phyloP scores from a whole-genome alignment of 768 basidiomycete species.

The Dioszegia hungarica region DNA sequence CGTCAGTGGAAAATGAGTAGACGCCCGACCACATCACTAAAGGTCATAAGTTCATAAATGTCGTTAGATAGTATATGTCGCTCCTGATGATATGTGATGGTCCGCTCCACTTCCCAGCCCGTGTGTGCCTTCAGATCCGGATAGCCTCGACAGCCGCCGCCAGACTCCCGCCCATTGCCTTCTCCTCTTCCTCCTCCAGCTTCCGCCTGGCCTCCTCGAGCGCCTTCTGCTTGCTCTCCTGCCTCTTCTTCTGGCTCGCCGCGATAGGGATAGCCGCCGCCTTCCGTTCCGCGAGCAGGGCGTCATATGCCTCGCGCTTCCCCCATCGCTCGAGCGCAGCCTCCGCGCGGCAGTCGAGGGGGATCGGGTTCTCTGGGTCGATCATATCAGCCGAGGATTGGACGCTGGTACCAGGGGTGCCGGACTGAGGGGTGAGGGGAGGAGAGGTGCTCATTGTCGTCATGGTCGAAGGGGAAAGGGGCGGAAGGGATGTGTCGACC shows the following conservation, averaged over 20 bases:
- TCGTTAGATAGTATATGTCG: too few species aligned
- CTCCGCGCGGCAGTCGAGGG: conserved; percentile 6
- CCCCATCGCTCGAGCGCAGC: conserved; percentile 16
- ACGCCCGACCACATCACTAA: too few species aligned
- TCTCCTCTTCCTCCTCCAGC: conserved; percentile 2
- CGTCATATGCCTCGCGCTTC: conserved; percentile 15
- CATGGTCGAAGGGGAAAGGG: neutral
- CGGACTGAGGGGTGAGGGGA: neutral
- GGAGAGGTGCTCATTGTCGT: neutral
- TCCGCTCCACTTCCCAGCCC: too few species aligned
- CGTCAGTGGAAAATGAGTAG: too few species aligned
- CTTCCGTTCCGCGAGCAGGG: conserved; percentile 9
- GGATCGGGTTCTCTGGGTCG: conserved; percentile 7
- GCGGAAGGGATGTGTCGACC: neutral
- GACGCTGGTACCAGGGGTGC: neutral
- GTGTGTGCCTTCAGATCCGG: too few species aligned
- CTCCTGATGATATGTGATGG: too few species aligned
- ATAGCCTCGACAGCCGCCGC: neutral
- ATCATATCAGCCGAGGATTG: neutral
- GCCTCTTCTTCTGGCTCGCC: conserved; percentile 10
- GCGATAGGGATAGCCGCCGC: conserved; percentile 9
- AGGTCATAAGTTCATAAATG: too few species aligned
- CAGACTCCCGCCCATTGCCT: neutral
- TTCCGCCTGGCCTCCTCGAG: neutral
- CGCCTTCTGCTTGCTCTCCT: neutral